Percentiles rank a stretch among this genome's conserved stretches.
Evolutionary conservation across 2,329 filamentous ascomycete species (phyloP).

Genomic region (Fusarium sp.): DNA sequence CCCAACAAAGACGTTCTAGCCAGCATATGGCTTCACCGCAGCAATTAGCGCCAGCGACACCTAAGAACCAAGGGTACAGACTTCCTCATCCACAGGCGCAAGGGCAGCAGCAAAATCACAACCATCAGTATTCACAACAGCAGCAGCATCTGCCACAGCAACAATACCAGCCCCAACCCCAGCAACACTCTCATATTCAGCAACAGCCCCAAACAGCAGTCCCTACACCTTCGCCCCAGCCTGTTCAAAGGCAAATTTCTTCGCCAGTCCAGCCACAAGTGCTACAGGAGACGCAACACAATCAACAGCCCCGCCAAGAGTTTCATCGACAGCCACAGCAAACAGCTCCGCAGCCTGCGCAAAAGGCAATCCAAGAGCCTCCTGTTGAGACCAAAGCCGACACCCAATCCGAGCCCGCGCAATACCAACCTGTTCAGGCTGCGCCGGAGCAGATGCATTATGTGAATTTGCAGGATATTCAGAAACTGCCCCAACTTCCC

Average conservation of each 20-base stretch:
- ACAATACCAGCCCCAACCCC: slow-evolving; percentile 33
- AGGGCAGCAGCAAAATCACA: slow-evolving; percentile 36
- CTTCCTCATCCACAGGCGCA: slow-evolving; percentile 39
- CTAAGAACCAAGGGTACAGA: slow-evolving; percentile 41
- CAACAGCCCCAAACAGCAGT: slow-evolving; percentile 19
- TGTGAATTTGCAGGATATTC: slow-evolving; percentile 55
- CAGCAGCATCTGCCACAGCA: slow-evolving; percentile 28
- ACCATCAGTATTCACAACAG: slow-evolving; percentile 33
- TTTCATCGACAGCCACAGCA: slow-evolving; percentile 29
- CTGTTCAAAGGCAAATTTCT: slow-evolving; percentile 22
- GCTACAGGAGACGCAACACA: slow-evolving; percentile 34
- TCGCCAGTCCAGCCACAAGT: slow-evolving; percentile 25
- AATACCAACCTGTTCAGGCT: slow-evolving; percentile 37
- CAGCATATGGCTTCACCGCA: slow-evolving; percentile 38
- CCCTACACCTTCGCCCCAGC: slow-evolving; percentile 24
- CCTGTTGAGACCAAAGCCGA: slow-evolving; percentile 19
- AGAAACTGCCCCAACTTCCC: slow-evolving; percentile 48
- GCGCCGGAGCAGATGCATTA: slow-evolving; percentile 48
- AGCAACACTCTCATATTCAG: slow-evolving; percentile 29
- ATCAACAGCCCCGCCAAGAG: slow-evolving; percentile 26
- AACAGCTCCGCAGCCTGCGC: slow-evolving; percentile 27
- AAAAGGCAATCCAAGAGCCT: slow-evolving; percentile 33
- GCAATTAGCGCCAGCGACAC: slow-evolving; percentile 38
- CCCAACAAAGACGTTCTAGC: slow-evolving; percentile 33
- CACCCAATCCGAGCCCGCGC: slow-evolving; percentile 23